These are phyloP conservation scores for Penicillium brasilianum DNA, from an alignment of 2,329 filamentous ascomycete genomes.

Conservation along the genomic window DNA sequence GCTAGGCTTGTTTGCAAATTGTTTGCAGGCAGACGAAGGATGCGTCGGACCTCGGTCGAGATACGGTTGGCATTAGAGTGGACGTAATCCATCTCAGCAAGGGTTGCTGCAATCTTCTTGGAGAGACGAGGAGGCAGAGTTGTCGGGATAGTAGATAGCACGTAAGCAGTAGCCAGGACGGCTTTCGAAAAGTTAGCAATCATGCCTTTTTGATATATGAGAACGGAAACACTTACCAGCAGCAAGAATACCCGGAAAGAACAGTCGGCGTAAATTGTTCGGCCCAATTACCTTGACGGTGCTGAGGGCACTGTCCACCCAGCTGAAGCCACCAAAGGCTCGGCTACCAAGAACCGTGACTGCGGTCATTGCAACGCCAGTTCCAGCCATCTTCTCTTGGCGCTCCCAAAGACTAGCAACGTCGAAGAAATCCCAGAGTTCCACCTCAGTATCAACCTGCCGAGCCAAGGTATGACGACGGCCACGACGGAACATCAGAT, in stretches of 20 bases:
- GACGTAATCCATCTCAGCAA: slow-evolving; percentile 86
- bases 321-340: slow-evolving; percentile 80
- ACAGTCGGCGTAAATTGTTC: slow-evolving; percentile 77
- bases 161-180: slow-evolving; percentile 75
- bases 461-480: slow-evolving; percentile 80
- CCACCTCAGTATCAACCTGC: slow-evolving; percentile 84
- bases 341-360: slow-evolving; percentile 83
- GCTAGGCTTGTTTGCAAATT: slow-evolving; percentile 83
- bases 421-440: slow-evolving; percentile 94
- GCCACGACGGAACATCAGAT: slow-evolving; percentile 86
- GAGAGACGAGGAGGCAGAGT: slow-evolving; percentile 86
- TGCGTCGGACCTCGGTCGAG: slow-evolving; percentile 81
- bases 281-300: slow-evolving; percentile 80
- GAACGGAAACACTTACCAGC: slow-evolving; percentile 66
- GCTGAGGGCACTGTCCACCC: slow-evolving; percentile 85
- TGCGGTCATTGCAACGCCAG: slow-evolving; percentile 91
- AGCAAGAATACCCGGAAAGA: slow-evolving; percentile 78
- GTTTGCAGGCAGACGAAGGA: slow-evolving; percentile 84
- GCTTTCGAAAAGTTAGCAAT: slow-evolving; percentile 59
- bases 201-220: background rate
- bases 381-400: slow-evolving; percentile 93
- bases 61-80: slow-evolving; percentile 87
- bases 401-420: slow-evolving; percentile 78
- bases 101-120: slow-evolving; percentile 79
- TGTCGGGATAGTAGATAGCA: slow-evolving; percentile 83